Base-by-base conservation (phyloP, 2,329 filamentous ascomycete genomes). In the Didymella lethalis region DNA sequence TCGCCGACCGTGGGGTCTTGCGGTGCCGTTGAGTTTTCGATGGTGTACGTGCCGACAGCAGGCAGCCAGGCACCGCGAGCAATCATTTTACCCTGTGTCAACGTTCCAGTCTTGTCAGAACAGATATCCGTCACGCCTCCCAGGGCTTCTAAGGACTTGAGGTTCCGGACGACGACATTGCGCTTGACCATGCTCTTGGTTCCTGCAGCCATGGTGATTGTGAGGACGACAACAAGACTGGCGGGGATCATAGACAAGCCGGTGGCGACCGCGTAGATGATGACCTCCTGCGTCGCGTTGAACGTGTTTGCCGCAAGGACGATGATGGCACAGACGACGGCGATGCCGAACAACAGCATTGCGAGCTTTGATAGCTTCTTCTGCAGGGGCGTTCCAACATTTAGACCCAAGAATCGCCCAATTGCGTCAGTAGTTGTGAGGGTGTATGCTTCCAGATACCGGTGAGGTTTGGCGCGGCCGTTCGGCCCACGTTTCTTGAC, bases 361-460 rank as follows among this genome's bases (percentile, higher is more conserved):
- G 73, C 73, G 7, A 75, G 64, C 41, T 71, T 68, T 0, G 75
- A 75, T 4, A 78, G 65, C 57, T 78, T 78, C 58, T 69, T 74
- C 54, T 78, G 76, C 7, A 78, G 57, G 0, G 76, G 76, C 3
- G 76, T 78, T 8, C 76, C 76, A 11, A 78, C 68, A 47, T 77
- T 78, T 25, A 81, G 70, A 48, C 79, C 78, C 10, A 81, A 68
- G 47, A 77, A 77, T 36, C 73, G 69, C 2, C 75, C 74, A 31
- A 77, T 62, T 16, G 71, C 73, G 58, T 77, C 75, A 26, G 66
- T 64, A 34, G 82, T 75, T 1, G 86, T 88, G 44, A 82, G 73
- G 16, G 81, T 78, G 49, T 80, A 78, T 1, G 84, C 85, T 62
- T 86, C 81, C n/a, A 85, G 74, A 46, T 76, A 72, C 32, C 75